Conservation (phyloP, 768 basidiomycete species). For the Macrolepiota fuliginosa region DNA sequence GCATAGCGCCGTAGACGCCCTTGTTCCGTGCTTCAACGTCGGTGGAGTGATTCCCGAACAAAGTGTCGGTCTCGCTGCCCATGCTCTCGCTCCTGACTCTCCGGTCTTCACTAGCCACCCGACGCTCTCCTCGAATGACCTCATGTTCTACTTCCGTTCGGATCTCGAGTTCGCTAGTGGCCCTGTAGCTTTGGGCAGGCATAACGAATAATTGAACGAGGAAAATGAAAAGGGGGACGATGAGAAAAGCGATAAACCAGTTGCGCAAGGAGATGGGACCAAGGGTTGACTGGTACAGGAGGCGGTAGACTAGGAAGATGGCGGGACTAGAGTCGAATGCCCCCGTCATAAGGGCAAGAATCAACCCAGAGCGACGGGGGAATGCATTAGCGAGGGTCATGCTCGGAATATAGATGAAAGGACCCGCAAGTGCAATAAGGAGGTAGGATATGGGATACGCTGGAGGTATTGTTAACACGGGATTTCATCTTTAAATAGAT, state of each 20-base stretch:
- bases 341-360: not conserved
- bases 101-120: not conserved
- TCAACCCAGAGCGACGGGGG: conserved; percentile 2
- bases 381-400: conserved; percentile 4
- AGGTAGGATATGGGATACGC: conserved; percentile 3
- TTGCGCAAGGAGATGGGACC: conserved; percentile 3
- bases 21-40: not conserved
- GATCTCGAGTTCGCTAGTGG: not conserved
- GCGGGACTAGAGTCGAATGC: conserved; percentile 9
- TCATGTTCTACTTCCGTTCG: not conserved
- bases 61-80: not conserved
- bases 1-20: conserved; percentile 4
- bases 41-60: not conserved
- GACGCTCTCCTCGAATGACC: not conserved
- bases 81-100: not conserved
- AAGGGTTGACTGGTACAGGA: not conserved
- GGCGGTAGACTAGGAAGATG: conserved; percentile 5
- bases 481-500: not conserved
- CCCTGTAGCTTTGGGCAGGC: not conserved
- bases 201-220: not conserved
- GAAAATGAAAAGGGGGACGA: conserved; percentile 1
- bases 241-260: conserved; percentile 1
- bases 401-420: conserved; percentile 7
- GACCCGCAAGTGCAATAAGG: conserved; percentile 2
- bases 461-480: not conserved